Evolutionary conservation across 2,329 filamentous ascomycete genomes (phyloP).

Genomic region (Didymella exigua): DNA sequence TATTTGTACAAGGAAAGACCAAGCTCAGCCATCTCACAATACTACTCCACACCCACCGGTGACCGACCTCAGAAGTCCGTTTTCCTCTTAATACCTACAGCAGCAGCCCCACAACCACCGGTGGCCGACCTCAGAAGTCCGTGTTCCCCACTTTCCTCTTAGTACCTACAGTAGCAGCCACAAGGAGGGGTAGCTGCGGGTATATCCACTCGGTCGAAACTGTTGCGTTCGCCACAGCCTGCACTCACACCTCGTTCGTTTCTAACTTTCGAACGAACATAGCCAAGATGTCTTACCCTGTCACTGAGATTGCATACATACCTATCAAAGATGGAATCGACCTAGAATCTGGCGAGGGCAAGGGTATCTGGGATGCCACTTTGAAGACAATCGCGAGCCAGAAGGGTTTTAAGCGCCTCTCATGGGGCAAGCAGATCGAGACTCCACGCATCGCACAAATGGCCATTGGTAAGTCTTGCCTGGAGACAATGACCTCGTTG

Average conservation of each 20-base stretch:
- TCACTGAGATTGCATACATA: constrained; percentile 50
- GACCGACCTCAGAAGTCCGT: too few relatives aligned
- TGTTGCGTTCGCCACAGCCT: neutral
- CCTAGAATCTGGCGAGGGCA: constrained; percentile 31
- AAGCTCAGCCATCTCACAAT: too few relatives aligned
- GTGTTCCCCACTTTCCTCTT: constrained; percentile 12
- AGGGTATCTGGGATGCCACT: constrained; percentile 39
- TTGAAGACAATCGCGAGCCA: constrained; percentile 45
- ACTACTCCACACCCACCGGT: too few relatives aligned
- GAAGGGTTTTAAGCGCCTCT: constrained; percentile 44
- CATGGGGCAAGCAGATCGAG: constrained; percentile 51
- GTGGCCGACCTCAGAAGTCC: too few relatives aligned
- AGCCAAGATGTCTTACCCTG: constrained; percentile 26
- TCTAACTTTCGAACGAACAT: neutral
- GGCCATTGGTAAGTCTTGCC: constrained; percentile 47
- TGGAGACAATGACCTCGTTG: neutral
- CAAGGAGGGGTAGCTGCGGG: constrained; percentile 7
- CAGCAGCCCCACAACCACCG: too few relatives aligned
- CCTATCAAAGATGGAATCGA: constrained; percentile 46
- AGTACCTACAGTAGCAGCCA: neutral
- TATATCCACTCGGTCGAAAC: neutral
- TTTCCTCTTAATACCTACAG: too few relatives aligned
- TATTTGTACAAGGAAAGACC: too few relatives aligned
- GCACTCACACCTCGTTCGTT: neutral
- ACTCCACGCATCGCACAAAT: constrained; percentile 45